Conservation (phyloP, 1,284 basidiomycete genomes). For the Ceraceosorus guamensis region DNA sequence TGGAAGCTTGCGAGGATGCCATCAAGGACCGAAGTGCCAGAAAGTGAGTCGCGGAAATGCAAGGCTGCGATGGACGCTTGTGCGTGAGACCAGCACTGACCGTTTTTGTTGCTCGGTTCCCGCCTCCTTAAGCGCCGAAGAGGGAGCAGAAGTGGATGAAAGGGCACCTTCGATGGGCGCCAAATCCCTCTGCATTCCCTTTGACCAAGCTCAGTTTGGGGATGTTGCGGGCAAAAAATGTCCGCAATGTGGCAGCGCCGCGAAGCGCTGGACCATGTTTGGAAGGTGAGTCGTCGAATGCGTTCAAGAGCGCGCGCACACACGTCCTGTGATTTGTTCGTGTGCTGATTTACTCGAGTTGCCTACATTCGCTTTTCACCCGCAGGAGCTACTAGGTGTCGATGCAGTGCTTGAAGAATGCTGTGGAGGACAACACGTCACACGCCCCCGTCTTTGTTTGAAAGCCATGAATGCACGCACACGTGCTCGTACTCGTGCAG, state of each 20-base stretch:
- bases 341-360: too few relatives aligned
- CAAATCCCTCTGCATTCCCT: conserved; percentile 94
- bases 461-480: too few relatives aligned
- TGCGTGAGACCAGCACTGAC: conserved; percentile 58
- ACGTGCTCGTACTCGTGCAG: too few relatives aligned
- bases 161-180: conserved; percentile 95
- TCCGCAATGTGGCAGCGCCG: conserved; percentile 39
- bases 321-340: too few relatives aligned
- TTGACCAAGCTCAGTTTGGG: conserved; percentile 65
- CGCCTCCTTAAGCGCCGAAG: conserved; percentile 14
- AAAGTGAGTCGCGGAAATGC: conserved; percentile 14
- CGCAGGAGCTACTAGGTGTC: too few relatives aligned
- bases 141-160: conserved; percentile 53
- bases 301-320: too few relatives aligned
- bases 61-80: too few relatives aligned
- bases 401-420: too few relatives aligned
- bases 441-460: too few relatives aligned
- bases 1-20: conserved; percentile 87
- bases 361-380: too few relatives aligned
- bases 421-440: too few relatives aligned
- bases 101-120: conserved; percentile 2
- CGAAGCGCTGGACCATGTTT: conserved; percentile 49
- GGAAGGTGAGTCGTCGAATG: conserved; percentile 32
- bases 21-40: conserved; percentile 89
- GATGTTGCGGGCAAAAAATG: conserved; percentile 37